Base-by-base conservation (phyloP, 208 protist species). In the Phytomonas francai region DNA sequence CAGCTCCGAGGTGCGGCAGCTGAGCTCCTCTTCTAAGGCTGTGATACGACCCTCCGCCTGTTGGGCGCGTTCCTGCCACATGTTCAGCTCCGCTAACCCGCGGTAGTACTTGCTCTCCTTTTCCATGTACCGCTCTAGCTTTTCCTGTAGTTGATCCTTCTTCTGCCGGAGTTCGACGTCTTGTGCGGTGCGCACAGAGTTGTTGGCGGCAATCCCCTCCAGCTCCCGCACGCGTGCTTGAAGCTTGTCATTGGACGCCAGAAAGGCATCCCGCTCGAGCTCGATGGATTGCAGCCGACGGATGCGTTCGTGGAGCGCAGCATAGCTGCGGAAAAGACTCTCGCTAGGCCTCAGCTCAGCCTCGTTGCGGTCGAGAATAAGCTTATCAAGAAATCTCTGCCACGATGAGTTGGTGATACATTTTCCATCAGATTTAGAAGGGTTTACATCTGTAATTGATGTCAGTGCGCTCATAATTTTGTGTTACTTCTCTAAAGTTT, bases 41-140 rank as follows among this genome's bases (percentile, higher is more conserved):
- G 56, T 29, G 12, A 70, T 27, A 2, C 71, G 62, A 0, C 59
- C 45, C 60, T 71, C 51, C 54, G 76, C 59, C 29, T 57, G 64
- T 12, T 72, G 71, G 56, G 61, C 71, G 29, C 80, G 65, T 22
- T 69, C 74, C 59, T 45, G 60, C 36, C 76, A 16, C 25, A 60
- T 65, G 39, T 73, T 67, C 36, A 79, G 57, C 64, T 90, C 84
- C 30, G 66, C 64, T 9, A 81, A 29, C 8, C 62, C 77, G 28
- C 81, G 81, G 67, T 87, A 87, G 63, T 84, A 86, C 54, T 84
- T 77, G 34, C 73, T 88, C 51, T 88, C 78, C 0, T 82, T 36
- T 42, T 70, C 74, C 60, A 82, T 67, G 66, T 77, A 81, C 8
- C 74, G 32, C 63, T 87, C 74, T 28, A 88, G 39, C 65, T 77